Conservation (phyloP, 140 eudicot genomes). For the Flaveria floridana region DNA sequence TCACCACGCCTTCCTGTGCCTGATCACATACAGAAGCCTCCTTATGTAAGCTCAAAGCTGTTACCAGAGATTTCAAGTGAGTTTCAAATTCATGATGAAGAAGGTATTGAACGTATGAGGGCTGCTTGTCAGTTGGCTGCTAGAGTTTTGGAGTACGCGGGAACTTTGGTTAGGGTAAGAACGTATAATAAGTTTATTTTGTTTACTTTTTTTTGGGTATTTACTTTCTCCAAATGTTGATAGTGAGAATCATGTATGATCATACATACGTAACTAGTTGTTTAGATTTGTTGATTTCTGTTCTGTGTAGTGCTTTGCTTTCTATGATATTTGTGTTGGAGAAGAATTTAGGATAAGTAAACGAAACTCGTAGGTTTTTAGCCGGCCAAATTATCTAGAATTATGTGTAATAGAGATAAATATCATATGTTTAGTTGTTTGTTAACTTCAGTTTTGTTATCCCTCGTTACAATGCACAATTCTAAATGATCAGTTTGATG, state of each 20-base stretch:
- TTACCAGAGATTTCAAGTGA: conserved; percentile 81
- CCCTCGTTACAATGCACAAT: background rate
- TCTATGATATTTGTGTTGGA: background rate
- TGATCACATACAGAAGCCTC: conserved; percentile 86
- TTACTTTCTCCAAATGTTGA: background rate
- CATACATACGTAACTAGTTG: background rate
- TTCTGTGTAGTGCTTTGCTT: background rate
- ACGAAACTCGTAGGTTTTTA: background rate
- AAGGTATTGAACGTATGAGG: conserved; percentile 86
- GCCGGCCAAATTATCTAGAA: background rate
- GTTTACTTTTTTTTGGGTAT: background rate
- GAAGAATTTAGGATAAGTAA: background rate
- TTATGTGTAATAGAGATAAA: background rate
- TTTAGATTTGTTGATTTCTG: background rate
- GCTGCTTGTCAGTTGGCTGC: conserved; percentile 97
- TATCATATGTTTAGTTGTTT: background rate
- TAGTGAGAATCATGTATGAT: conserved; percentile 4
- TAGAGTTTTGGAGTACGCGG: conserved; percentile 80
- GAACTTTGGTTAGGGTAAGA: conserved; percentile 93
- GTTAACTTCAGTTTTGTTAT: background rate
- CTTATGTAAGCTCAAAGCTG: conserved; percentile 60
- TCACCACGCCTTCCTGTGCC: conserved; percentile 93
- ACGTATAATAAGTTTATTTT: background rate
- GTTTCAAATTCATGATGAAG: conserved; percentile 75
- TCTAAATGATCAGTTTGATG: background rate